These are phyloP conservation scores for Metschnikowia kofuensis DNA, from an alignment of 805 yeast genomes.

Conservation along the genomic window DNA sequence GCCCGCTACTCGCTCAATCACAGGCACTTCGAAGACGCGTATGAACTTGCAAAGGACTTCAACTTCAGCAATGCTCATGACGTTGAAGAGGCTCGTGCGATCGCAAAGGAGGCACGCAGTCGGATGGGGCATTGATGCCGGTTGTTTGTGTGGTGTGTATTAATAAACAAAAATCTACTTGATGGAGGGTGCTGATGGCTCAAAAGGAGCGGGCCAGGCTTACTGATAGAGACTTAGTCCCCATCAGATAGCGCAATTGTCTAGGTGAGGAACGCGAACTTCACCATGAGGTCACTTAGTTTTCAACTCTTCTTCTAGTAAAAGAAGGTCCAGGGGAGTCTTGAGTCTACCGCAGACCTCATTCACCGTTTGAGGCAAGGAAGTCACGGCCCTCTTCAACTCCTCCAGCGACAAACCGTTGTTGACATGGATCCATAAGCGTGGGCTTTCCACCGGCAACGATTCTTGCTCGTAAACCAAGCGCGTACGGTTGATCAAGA, in stretches of 20 bases:
- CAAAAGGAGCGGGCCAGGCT: neutral
- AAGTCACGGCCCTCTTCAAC: conserved; percentile 21
- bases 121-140: conserved; percentile 30
- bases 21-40: conserved; percentile 64
- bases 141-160: neutral
- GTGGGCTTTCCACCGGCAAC: conserved; percentile 32
- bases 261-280: neutral
- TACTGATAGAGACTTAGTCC: neutral
- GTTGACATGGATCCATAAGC: conserved; percentile 32
- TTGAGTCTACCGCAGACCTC: conserved; percentile 23
- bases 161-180: conserved; percentile 1
- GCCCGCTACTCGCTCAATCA: conserved; percentile 62
- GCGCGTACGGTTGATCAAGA: conserved; percentile 64
- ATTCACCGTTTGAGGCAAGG: conserved; percentile 22
- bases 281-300: conserved; percentile 6
- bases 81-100: conserved; percentile 83
- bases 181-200: neutral
- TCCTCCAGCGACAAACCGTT: conserved; percentile 28
- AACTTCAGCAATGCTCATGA: conserved; percentile 72
- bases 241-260: neutral
- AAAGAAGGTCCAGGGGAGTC: conserved; percentile 23
- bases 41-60: conserved; percentile 68
- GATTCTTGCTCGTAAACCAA: conserved; percentile 61
- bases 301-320: conserved; percentile 25
- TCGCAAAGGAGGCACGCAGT: conserved; percentile 73